Percentiles rank a stretch among this genome's conserved stretches.
Evolutionary conservation across 2,329 filamentous ascomycete species (phyloP).

Genomic region (Pseudonectria buxi): DNA sequence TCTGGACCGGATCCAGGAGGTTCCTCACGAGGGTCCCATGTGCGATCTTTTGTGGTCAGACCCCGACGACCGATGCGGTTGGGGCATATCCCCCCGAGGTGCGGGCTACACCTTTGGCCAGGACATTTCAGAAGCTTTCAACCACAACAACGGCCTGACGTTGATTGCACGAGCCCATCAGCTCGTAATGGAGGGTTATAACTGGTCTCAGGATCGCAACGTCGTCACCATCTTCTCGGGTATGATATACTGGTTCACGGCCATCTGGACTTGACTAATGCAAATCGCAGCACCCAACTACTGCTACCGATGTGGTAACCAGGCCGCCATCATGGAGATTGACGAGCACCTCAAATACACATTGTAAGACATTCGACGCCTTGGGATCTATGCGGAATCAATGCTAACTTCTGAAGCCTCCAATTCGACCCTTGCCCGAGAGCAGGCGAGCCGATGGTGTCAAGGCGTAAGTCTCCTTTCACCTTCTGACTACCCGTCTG

Average conservation of each 20-base stretch:
- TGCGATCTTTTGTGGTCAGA: constrained; percentile 98
- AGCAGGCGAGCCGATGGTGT: constrained; percentile 98
- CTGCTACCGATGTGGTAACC: constrained; percentile 98
- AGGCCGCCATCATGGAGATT: constrained; percentile 99
- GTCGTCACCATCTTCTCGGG: constrained; percentile 98
- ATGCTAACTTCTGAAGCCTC: constrained; percentile 54
- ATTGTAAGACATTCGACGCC: constrained; percentile 62
- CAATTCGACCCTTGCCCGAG: constrained; percentile 98
- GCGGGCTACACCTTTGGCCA: constrained; percentile 94
- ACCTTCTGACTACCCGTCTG: not conserved
- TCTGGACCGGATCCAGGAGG: constrained; percentile 94
- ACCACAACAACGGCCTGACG: constrained; percentile 96
- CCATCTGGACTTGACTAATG: constrained; percentile 2
- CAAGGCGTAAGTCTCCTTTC: constrained; percentile 57
- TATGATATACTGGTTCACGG: constrained; percentile 30
- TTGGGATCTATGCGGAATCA: not conserved
- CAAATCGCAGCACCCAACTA: constrained; percentile 67
- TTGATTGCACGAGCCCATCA: constrained; percentile 95
- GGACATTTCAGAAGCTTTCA: constrained; percentile 97
- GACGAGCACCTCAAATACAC: constrained; percentile 99
- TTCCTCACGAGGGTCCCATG: constrained; percentile 96
- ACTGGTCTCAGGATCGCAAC: constrained; percentile 97
- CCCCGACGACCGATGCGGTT: constrained; percentile 91
- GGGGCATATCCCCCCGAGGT: constrained; percentile 91
- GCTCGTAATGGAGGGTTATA: constrained; percentile 98